Evolutionary conservation across 75 land plant species (phyloP).

Genomic region (Isoetes taiwanensis): DNA sequence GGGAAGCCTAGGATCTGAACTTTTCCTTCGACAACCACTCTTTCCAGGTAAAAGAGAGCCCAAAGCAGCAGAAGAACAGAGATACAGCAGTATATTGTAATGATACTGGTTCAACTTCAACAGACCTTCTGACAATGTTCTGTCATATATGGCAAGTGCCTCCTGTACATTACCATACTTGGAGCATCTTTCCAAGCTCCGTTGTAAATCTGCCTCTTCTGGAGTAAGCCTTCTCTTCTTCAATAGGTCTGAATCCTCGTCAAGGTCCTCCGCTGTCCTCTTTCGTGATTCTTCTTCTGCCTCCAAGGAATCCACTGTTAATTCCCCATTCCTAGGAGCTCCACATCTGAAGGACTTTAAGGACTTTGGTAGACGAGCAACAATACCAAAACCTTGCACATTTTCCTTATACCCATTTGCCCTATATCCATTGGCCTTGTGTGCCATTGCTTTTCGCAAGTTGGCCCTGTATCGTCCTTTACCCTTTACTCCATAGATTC

Average conservation of each 20-base stretch:
- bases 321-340: slow-evolving; percentile 4
- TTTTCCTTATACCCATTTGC: no score
- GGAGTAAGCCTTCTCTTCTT: no score
- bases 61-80: slow-evolving; percentile 31
- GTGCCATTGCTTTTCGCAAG: no score
- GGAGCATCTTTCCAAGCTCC: slow-evolving; percentile 31
- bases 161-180: slow-evolving; percentile 23
- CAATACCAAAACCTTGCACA: no score
- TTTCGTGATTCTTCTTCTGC: background rate
- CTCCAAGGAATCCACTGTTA: background rate
- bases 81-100: slow-evolving; percentile 47
- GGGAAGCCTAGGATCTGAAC: background rate
- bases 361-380: no score
- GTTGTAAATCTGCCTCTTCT: background rate
- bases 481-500: no score
- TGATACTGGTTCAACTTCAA: slow-evolving; percentile 21
- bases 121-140: slow-evolving; percentile 17
- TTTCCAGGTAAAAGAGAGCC: background rate
- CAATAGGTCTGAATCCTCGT: no score
- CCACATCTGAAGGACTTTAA: no score
- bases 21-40: background rate
- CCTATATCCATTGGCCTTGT: no score
- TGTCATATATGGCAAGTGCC: slow-evolving; percentile 38
- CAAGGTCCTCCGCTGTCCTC: background rate
- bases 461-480: no score